phyloP scores from a whole-genome alignment of 345 rosid genomes.

The Populus simonii region DNA sequence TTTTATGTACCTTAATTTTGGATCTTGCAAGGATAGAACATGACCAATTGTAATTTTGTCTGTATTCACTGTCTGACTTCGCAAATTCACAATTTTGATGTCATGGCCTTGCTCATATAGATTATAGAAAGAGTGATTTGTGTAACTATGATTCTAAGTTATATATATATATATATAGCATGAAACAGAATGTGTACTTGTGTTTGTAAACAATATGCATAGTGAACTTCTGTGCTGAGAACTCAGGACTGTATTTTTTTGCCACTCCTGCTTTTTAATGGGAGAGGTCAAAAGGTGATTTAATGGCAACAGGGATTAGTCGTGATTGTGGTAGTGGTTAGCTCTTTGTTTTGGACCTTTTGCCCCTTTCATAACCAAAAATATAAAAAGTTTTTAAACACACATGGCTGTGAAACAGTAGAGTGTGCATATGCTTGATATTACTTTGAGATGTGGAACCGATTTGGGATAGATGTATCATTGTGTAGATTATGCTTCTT shows the following conservation, averaged over 20 bases:
- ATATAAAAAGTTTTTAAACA: neutral
- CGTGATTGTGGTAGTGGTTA: neutral
- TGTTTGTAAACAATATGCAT: neutral
- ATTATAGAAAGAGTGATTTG: neutral
- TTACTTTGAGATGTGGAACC: neutral
- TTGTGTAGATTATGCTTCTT: neutral
- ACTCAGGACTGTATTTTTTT: neutral
- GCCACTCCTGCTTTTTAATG: neutral
- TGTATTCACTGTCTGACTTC: neutral
- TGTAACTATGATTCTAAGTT: neutral
- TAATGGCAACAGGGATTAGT: neutral
- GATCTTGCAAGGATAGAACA: neutral
- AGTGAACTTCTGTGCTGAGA: neutral
- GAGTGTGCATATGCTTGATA: neutral
- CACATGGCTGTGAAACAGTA: neutral
- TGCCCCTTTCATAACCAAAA: neutral
- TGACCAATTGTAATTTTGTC: neutral
- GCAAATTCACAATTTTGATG: neutral
- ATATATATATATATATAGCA: neutral
- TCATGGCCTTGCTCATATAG: neutral
- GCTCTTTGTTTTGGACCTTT: neutral
- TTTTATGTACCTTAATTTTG: neutral
- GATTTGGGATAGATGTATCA: neutral
- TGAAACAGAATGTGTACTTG: neutral
- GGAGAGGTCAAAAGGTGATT: neutral